phyloP scores from a whole-genome alignment of 495 filamentous ascomycete species.

The Daldinia vernicosa region DNA sequence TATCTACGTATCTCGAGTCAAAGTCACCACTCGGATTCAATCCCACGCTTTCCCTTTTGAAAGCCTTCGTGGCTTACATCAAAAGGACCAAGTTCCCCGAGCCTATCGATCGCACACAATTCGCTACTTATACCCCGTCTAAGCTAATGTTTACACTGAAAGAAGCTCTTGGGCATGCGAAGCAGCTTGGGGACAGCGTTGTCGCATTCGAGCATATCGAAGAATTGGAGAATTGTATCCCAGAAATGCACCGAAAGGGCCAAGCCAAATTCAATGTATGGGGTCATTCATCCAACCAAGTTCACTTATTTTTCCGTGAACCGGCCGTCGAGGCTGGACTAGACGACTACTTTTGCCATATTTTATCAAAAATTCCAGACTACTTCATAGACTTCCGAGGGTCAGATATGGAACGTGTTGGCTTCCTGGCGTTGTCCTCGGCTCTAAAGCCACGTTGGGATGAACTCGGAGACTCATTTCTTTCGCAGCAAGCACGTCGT shows the following conservation, averaged over 20 bases:
- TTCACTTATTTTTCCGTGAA: neutral
- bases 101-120: neutral
- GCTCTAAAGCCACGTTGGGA: neutral
- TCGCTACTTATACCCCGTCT: neutral
- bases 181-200: neutral
- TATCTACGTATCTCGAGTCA: constrained; percentile 4
- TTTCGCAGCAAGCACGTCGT: neutral
- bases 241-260: neutral
- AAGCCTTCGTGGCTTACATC: neutral
- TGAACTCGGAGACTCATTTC: neutral
- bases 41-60: neutral
- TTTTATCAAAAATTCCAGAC: neutral
- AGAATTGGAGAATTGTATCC: neutral
- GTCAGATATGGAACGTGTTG: neutral
- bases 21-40: neutral
- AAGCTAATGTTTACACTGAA: neutral
- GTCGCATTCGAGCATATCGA: neutral
- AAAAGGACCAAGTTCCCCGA: constrained; percentile 1
- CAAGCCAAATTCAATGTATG: neutral
- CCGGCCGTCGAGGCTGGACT: neutral
- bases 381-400: neutral
- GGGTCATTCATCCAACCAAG: neutral
- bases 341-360: neutral
- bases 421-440: neutral
- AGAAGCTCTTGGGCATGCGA: neutral